These are phyloP conservation scores for Hibiscus tridactylites DNA, from an alignment of 345 rosid species.

Conservation along the genomic window DNA sequence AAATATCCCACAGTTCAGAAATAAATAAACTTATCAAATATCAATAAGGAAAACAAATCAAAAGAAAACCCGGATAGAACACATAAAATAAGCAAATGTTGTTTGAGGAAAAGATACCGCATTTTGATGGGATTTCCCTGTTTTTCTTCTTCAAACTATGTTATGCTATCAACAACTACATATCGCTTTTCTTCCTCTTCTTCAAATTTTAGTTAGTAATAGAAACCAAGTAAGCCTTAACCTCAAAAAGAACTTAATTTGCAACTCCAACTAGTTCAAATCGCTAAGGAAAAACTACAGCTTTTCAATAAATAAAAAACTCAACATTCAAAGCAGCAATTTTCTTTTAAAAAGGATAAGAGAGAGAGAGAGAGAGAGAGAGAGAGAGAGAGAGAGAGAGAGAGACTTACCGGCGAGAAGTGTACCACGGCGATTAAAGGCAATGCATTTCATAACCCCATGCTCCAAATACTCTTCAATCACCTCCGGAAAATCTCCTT, in stretches of 20 bases:
- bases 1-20: background rate
- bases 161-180: too few relatives aligned
- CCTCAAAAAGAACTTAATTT: too few relatives aligned
- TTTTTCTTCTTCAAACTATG: too few relatives aligned
- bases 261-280: too few relatives aligned
- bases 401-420: constrained; percentile 72
- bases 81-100: too few relatives aligned
- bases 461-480: constrained; percentile 95
- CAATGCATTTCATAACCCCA: constrained; percentile 87
- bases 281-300: background rate
- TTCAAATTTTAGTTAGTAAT: too few relatives aligned
- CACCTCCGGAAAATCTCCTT: constrained; percentile 98
- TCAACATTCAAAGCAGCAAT: background rate
- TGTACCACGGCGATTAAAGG: constrained; percentile 94
- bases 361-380: constrained; percentile 3
- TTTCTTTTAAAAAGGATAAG: background rate
- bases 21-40: background rate
- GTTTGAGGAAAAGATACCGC: background rate
- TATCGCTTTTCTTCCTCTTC: too few relatives aligned
- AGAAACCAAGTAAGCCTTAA: too few relatives aligned
- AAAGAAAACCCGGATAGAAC: background rate
- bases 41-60: background rate
- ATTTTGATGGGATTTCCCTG: background rate
- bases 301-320: background rate
- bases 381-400: constrained; percentile 3